These are phyloP conservation scores for Colletotrichum caudatum DNA, from an alignment of 2,329 filamentous ascomycete genomes.

Conservation along the genomic window DNA sequence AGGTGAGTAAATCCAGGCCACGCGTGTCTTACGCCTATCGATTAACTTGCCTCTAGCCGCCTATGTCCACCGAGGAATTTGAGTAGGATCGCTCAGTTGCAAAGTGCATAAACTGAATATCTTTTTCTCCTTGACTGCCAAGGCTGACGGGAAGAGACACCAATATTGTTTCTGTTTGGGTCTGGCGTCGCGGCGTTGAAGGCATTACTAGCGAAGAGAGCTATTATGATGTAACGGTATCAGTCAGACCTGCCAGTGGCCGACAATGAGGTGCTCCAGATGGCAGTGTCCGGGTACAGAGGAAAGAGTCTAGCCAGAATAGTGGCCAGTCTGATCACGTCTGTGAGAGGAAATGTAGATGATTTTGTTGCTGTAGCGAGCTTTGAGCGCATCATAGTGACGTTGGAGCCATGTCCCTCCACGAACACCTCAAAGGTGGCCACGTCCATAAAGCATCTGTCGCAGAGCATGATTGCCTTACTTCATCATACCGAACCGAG, in stretches of 20 bases:
- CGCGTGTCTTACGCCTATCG: slow-evolving; percentile 5
- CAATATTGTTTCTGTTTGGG: slow-evolving; percentile 16
- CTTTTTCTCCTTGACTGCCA: background rate
- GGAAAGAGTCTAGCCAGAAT: background rate
- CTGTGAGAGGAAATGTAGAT: slow-evolving; percentile 23
- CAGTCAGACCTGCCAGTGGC: background rate
- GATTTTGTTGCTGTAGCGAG: slow-evolving; percentile 7
- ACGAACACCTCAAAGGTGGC: background rate
- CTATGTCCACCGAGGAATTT: slow-evolving; percentile 61
- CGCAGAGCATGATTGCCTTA: slow-evolving; percentile 43
- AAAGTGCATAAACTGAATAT: slow-evolving; percentile 4
- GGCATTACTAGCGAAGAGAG: slow-evolving; percentile 12
- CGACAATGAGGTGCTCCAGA: background rate
- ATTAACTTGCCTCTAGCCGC: slow-evolving; percentile 49
- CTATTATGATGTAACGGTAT: slow-evolving; percentile 21
- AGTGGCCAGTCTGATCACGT: slow-evolving; percentile 8
- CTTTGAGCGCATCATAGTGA: background rate
- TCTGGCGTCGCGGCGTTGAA: slow-evolving; percentile 36
- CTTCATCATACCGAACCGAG: slow-evolving; percentile 76
- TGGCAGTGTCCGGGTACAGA: background rate
- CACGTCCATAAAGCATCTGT: background rate
- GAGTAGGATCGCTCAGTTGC: slow-evolving; percentile 48
- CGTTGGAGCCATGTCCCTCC: background rate
- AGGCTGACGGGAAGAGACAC: slow-evolving; percentile 1
- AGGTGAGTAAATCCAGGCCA: slow-evolving; percentile 67